phyloP scores from a whole-genome alignment of 2,329 filamentous ascomycete species.

The Fusarium gaditjirri region DNA sequence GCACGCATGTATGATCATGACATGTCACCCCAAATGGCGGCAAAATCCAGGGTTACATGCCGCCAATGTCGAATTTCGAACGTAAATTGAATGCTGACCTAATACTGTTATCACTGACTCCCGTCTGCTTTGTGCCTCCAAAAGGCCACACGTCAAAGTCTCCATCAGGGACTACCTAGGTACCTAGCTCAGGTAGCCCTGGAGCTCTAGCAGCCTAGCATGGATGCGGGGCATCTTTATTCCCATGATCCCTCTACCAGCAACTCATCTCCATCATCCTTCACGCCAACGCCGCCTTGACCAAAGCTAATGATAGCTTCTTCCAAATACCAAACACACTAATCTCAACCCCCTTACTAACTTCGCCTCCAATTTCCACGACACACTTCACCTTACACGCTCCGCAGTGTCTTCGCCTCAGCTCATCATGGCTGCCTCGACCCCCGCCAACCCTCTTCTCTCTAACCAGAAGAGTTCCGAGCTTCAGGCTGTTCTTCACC shows the following conservation, averaged over 20 bases:
- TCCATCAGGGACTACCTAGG: neutral
- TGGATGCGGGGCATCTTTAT: slow-evolving; percentile 32
- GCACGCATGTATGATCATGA: slow-evolving; percentile 3
- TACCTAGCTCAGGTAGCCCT: neutral
- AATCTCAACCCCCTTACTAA: neutral
- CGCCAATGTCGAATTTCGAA: slow-evolving; percentile 22
- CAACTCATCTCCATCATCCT: slow-evolving; percentile 15
- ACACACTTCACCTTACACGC: neutral
- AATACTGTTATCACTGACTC: neutral
- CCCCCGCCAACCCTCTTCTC: slow-evolving; percentile 65
- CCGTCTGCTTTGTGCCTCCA: neutral
- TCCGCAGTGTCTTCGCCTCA: neutral
- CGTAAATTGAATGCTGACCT: slow-evolving; percentile 21
- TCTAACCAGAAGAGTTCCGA: slow-evolving; percentile 76
- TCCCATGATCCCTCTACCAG: slow-evolving; percentile 3
- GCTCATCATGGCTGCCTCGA: slow-evolving; percentile 59
- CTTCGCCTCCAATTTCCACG: neutral
- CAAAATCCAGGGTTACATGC: slow-evolving; percentile 22
- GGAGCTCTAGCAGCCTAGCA: neutral
- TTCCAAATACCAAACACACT: neutral
- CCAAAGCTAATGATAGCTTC: slow-evolving; percentile 24
- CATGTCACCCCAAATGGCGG: neutral
- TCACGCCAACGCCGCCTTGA: neutral
- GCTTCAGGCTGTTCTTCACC: slow-evolving; percentile 86
- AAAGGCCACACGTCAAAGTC: slow-evolving; percentile 16